Base-by-base conservation (phyloP, 148 eudicot genomes). In the Polygonum aviculare region DNA sequence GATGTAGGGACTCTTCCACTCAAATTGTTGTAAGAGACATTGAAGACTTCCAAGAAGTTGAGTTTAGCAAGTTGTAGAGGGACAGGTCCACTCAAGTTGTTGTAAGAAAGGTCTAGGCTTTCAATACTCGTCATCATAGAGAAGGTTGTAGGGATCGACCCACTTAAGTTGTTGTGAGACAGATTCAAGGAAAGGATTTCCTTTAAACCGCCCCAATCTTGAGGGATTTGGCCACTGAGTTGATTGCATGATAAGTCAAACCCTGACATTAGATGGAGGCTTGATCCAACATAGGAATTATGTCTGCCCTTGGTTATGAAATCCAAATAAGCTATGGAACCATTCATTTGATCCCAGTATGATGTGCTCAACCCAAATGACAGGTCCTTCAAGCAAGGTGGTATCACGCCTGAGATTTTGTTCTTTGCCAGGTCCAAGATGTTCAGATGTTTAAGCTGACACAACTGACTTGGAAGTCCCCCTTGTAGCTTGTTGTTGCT, bases 401-500 rank as follows among this genome's bases (percentile, higher is more conserved):
- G 80, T 33, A 81, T 69, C 2, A 72, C 2, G 6, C 82, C 79
- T 5, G 35, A 33, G 6, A 80, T 14, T 15, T 31, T 40, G 49
- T 78, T 80, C 41, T 26, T 21, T 12, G 82, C 77, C 7, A 82
- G 33, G 69, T 82, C 84, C 62, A 76, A 36, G 38, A 82, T 59
- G 0, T 48, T 44, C 11, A 39, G 31, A 0, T 14, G 9, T 0
- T 3, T 2, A 3, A 77, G 74, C 5, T 21, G 15, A 38, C 65
- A 75, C n/a, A 78, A 40, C 40, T 36, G 31, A 5, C 4, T 1
- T 0, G 84, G 81, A 31, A 79, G 38, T 19, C 12, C 3, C 0
- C 75, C 80, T 16, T 21, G 35, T 3, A 81, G 49, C n/a, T n/a
- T n/a, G n/a, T n/a, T n/a, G n/a, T n/a, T n/a, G n/a, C n/a, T n/a